Evolutionary conservation across 73 alveolate species (phyloP).

Genomic region (Tetrahymena borealis): DNA sequence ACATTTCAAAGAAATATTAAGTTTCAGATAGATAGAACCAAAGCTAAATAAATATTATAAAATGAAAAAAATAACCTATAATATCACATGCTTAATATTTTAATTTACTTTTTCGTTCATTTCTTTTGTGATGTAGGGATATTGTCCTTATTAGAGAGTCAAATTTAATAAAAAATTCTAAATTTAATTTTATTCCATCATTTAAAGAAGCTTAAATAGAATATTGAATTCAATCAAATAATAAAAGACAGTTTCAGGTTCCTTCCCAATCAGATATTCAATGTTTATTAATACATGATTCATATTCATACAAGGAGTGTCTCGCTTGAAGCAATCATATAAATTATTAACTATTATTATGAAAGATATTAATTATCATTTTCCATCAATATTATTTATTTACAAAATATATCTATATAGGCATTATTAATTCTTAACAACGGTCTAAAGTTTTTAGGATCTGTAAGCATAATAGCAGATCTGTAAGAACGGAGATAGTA

Average conservation of each 20-base stretch:
- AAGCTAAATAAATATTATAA: neutral
- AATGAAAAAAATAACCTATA: neutral
- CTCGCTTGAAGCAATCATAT: neutral
- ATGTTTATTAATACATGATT: neutral
- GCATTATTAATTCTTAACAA: neutral
- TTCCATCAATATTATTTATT: neutral
- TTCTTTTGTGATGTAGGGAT: neutral
- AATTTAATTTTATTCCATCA: neutral
- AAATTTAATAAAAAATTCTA: neutral
- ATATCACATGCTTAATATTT: neutral
- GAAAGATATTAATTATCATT: neutral
- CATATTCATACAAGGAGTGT: neutral
- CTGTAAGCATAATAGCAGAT: neutral
- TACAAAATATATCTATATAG: neutral
- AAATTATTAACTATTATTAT: neutral
- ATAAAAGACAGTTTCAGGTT: neutral
- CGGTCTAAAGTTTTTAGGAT: neutral
- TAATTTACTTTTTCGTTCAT: neutral
- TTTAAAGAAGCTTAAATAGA: neutral
- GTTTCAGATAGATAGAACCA: neutral
- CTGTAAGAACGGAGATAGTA: neutral
- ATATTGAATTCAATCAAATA: neutral
- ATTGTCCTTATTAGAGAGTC: neutral
- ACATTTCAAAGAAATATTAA: neutral
- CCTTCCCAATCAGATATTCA: neutral